Evolutionary conservation across 2,329 filamentous ascomycete genomes (phyloP), one percentile per base, ranked within the genome.

Genomic region (Alternaria sp.): DNA sequence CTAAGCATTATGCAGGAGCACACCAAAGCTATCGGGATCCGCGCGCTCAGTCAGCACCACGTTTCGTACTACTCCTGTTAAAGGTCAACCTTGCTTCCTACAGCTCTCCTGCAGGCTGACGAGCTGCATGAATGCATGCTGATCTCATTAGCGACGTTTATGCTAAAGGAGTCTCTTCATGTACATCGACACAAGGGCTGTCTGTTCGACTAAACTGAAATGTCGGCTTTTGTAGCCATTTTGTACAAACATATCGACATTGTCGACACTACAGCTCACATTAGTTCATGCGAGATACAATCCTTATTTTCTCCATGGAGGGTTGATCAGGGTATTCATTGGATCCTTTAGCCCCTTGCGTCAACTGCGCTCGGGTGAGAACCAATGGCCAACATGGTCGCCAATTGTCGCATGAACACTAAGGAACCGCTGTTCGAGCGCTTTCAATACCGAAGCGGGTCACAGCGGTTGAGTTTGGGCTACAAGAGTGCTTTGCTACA

Each of bases 241-340:
- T 23, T 42, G 11, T 41, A 45, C 8, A 14, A 36, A 29, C 23
- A 28, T 26, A 11, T 28, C 21, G 29, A 45, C 51, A 36, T 51
- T 42, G 45, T 56, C 56, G 63, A 62, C 56, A 40, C 54, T 63
- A 58, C 56, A 60, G 46, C 53, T 49, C 44, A 28, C 33, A 28
- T 23, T 60, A 66, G 63, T 53, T 54, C 45, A 59, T 63, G 54
- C 54, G 39, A 53, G 45, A 46, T 55, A 50, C 45, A 42, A 55
- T 65, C 53, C 50, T 56, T 56, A 17, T 33, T 29, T 17, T 14
- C 13, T 49, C 5, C 33, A 11, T 33, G 54, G 36, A 39, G 41
- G 37, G 46, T 33, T 26, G 56, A 49, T 55, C 44, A 37, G 45
- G 26, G 39, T 26, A 23, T 51, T 44, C 14, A 59, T 46, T 54